phyloP scores from a whole-genome alignment of 2,329 filamentous ascomycete genomes.

The Huntiella moniliformis region DNA sequence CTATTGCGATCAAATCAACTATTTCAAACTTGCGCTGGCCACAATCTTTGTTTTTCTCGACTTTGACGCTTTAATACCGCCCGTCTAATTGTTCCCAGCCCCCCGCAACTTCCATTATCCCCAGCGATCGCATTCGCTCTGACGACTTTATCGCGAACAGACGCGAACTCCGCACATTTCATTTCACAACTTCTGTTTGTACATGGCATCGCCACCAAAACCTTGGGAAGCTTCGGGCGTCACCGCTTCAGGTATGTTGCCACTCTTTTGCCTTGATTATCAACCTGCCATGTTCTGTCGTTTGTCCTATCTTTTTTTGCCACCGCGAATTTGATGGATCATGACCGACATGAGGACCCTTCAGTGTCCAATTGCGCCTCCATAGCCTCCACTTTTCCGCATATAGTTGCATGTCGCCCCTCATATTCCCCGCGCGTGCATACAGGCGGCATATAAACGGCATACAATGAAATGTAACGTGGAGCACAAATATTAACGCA shows the following conservation, averaged over 20 bases:
- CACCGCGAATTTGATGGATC: conserved; percentile 12
- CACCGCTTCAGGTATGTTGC: conserved; percentile 8
- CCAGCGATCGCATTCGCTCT: too few relatives aligned
- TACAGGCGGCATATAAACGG: conserved; percentile 13
- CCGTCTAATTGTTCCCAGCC: too few relatives aligned
- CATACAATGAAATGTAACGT: background rate
- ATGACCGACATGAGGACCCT: too few relatives aligned
- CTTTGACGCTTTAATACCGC: too few relatives aligned
- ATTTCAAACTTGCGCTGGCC: too few relatives aligned
- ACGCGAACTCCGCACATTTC: background rate
- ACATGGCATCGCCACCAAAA: conserved; percentile 74
- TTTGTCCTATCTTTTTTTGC: conserved; percentile 6
- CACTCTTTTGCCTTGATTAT: background rate
- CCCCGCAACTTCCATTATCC: too few relatives aligned
- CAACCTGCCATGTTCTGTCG: conserved; percentile 1
- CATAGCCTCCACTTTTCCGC: conserved; percentile 21
- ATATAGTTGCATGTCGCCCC: conserved; percentile 17
- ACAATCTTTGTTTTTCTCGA: too few relatives aligned
- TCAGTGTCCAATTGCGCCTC: conserved; percentile 19
- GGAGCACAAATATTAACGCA: conserved; percentile 11
- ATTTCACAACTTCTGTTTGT: background rate
- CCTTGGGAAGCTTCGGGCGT: conserved; percentile 80
- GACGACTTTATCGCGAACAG: too few relatives aligned
- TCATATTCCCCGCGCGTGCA: conserved; percentile 19
- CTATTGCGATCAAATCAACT: too few relatives aligned